These are phyloP conservation scores for Candida coleopterorum DNA, from an alignment of 805 yeast species.

Conservation along the genomic window DNA sequence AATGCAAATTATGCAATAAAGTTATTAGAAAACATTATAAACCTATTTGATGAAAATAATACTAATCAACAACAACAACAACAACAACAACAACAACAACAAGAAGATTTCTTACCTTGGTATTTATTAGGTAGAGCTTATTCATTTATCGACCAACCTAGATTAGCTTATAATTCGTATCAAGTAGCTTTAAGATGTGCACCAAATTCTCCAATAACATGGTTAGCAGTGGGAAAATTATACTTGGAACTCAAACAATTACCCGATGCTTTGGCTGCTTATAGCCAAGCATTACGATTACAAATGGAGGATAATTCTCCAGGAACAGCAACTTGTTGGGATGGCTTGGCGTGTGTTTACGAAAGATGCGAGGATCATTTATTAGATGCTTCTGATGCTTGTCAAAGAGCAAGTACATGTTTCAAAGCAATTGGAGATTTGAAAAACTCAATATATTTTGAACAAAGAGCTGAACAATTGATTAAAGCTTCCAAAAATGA, in stretches of 20 bases:
- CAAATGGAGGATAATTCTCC: slow-evolving; percentile 44
- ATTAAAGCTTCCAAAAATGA: slow-evolving; percentile 39
- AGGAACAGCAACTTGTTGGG: slow-evolving; percentile 59
- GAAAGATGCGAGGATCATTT: slow-evolving; percentile 60
- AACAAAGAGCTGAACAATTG: slow-evolving; percentile 40
- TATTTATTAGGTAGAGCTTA: slow-evolving; percentile 51
- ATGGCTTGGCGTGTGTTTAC: slow-evolving; percentile 57
- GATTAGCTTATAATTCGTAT: slow-evolving; percentile 50
- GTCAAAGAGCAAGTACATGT: slow-evolving; percentile 46
- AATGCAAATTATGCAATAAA: slow-evolving; percentile 33
- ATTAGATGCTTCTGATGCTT: slow-evolving; percentile 58
- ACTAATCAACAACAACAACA: slow-evolving; percentile 13
- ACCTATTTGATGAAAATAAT: slow-evolving; percentile 22
- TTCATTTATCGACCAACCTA: slow-evolving; percentile 40
- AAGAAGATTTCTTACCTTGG: slow-evolving; percentile 56
- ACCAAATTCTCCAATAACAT: slow-evolving; percentile 51
- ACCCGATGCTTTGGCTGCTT: slow-evolving; percentile 63
- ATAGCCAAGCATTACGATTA: slow-evolving; percentile 57
- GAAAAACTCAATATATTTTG: slow-evolving; percentile 37
- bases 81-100: slow-evolving; percentile 16
- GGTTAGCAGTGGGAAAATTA: slow-evolving; percentile 63
- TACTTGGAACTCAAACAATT: slow-evolving; percentile 56
- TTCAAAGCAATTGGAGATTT: slow-evolving; percentile 44
- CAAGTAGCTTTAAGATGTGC: slow-evolving; percentile 53
- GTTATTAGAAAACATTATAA: slow-evolving; percentile 29